Conservation (phyloP, 2,329 filamentous ascomycete species). For the Trichothecium sympodiale region DNA sequence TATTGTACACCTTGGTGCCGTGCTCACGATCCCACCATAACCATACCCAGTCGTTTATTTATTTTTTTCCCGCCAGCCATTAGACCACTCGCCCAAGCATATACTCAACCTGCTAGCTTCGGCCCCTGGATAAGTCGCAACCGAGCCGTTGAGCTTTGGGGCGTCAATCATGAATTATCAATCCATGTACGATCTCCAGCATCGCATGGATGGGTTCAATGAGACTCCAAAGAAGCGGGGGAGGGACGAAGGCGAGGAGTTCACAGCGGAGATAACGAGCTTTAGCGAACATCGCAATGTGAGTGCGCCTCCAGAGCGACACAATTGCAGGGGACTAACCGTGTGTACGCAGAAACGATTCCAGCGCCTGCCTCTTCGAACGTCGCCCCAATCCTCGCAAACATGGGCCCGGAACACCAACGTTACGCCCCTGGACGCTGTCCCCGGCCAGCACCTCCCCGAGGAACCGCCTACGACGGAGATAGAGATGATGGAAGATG, state of each 20-base stretch:
- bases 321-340: slow-evolving; percentile 9
- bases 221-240: slow-evolving; percentile 27
- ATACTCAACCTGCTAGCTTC: too few relatives aligned
- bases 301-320: slow-evolving; percentile 11
- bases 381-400: slow-evolving; percentile 24
- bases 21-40: too few relatives aligned
- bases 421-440: slow-evolving; percentile 27
- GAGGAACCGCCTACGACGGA: slow-evolving; percentile 24
- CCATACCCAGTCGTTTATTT: too few relatives aligned
- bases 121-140: neutral
- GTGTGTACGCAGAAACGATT: slow-evolving; percentile 35
- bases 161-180: neutral
- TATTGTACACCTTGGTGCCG: too few relatives aligned
- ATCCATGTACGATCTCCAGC: slow-evolving; percentile 25
- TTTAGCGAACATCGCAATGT: slow-evolving; percentile 41
- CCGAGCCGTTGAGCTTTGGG: neutral
- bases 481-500: slow-evolving; percentile 40
- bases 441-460: slow-evolving; percentile 8
- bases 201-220: slow-evolving; percentile 15
- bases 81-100: too few relatives aligned
- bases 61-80: too few relatives aligned
- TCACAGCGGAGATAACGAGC: slow-evolving; percentile 24
- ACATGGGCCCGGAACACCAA: slow-evolving; percentile 18
- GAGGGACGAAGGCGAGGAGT: slow-evolving; percentile 34
- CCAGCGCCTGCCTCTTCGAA: slow-evolving; percentile 39